Percentiles rank a stretch among this genome's conserved stretches.
Conservation (phyloP, 805 yeast species). For the Metschnikowia anglica region DNA sequence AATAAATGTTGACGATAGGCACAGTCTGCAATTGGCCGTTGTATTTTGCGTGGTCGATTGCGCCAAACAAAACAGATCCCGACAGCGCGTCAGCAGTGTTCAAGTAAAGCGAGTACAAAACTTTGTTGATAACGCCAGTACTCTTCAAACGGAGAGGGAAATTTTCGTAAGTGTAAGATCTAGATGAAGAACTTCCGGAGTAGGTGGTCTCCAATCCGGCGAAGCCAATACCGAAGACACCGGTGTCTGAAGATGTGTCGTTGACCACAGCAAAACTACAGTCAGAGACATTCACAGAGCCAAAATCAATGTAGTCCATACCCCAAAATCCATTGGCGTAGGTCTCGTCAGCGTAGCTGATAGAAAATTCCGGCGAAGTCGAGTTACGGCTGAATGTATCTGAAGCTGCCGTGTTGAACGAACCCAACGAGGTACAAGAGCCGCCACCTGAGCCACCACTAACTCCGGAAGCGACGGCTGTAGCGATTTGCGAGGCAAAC, state of each 20-base stretch:
- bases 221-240: slow-evolving; percentile 75
- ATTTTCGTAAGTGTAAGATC: slow-evolving; percentile 53
- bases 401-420: slow-evolving; percentile 45
- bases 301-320: slow-evolving; percentile 53
- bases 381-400: slow-evolving; percentile 39
- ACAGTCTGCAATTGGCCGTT: slow-evolving; percentile 33
- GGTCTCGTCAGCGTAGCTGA: slow-evolving; percentile 50
- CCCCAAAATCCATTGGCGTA: slow-evolving; percentile 57
- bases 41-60: slow-evolving; percentile 43
- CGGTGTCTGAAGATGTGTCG: slow-evolving; percentile 58
- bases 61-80: slow-evolving; percentile 43
- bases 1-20: slow-evolving; percentile 39
- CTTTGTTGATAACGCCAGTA: slow-evolving; percentile 55
- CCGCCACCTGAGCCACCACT: background rate
- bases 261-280: slow-evolving; percentile 76
- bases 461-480: slow-evolving; percentile 20
- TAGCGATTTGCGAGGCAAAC: background rate
- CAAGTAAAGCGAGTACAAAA: slow-evolving; percentile 63
- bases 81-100: slow-evolving; percentile 32
- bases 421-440: slow-evolving; percentile 46
- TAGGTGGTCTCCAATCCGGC: slow-evolving; percentile 65
- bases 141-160: slow-evolving; percentile 60
- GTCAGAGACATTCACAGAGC: slow-evolving; percentile 46
- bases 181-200: slow-evolving; percentile 13
- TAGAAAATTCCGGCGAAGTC: slow-evolving; percentile 41